A percentile compares a stretch with the other conserved stretches of the same genome.
Evolutionary conservation across 257 asterid genomes (phyloP).

Genomic region (Scutellaria minor): DNA sequence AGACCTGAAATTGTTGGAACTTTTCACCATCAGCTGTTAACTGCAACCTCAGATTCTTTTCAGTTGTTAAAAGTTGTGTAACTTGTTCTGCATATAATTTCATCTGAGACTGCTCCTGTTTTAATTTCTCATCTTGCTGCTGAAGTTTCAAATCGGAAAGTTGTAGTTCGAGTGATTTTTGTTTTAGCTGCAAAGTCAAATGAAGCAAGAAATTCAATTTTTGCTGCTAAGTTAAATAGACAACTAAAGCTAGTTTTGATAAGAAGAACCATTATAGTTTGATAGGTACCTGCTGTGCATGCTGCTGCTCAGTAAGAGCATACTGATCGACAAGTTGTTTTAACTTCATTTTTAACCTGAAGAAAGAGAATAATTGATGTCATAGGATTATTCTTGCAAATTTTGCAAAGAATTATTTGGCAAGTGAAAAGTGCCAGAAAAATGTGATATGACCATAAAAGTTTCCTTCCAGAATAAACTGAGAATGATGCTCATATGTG

Average conservation of each 20-base stretch:
- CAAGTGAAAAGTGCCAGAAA: slow-evolving; percentile 6
- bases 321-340: slow-evolving; percentile 88
- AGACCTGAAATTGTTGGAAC: slow-evolving; percentile 97
- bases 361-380: background rate
- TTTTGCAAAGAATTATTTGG: slow-evolving; percentile 2
- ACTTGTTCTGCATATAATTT: slow-evolving; percentile 91
- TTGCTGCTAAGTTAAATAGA: slow-evolving; percentile 26
- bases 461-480: background rate
- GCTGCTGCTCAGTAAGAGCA: slow-evolving; percentile 84
- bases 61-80: slow-evolving; percentile 81
- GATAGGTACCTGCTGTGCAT: slow-evolving; percentile 72
- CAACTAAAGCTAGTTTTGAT: slow-evolving; percentile 2
- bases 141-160: slow-evolving; percentile 85
- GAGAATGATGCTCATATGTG: background rate
- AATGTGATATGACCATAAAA: background rate
- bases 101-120: slow-evolving; percentile 92
- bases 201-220: slow-evolving; percentile 25
- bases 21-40: slow-evolving; percentile 96
- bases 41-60: slow-evolving; percentile 92
- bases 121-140: slow-evolving; percentile 83
- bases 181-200: slow-evolving; percentile 73
- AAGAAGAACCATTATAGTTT: slow-evolving; percentile 21
- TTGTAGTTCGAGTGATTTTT: slow-evolving; percentile 89
- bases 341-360: slow-evolving; percentile 86
- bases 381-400: background rate